phyloP scores from a whole-genome alignment of 1,284 basidiomycete species.

The Ustilago shanxiensis region DNA sequence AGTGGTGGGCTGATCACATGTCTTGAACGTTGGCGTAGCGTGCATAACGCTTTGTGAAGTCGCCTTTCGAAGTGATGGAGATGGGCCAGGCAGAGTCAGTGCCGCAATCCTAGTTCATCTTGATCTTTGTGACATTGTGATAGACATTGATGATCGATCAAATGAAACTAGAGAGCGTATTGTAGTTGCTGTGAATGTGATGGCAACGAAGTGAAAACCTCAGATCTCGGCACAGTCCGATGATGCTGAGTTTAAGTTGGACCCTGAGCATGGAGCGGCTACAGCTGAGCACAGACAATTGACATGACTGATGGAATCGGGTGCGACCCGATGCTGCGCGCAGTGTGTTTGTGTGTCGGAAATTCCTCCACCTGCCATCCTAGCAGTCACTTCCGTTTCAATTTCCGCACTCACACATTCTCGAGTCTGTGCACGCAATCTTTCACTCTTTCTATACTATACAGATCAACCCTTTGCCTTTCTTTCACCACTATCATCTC shows the following conservation, averaged over 20 bases:
- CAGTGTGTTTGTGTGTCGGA: not conserved
- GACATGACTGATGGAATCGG: not conserved
- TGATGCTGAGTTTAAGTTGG: slow-evolving; percentile 8
- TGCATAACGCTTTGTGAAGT: slow-evolving; percentile 5
- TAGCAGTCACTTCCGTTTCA: not conserved
- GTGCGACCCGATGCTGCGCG: slow-evolving; percentile 12
- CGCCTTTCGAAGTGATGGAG: not conserved
- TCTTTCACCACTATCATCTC: slow-evolving; percentile 11
- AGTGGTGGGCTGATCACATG: slow-evolving; percentile 18
- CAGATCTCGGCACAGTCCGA: not conserved
- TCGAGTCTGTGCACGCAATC: slow-evolving; percentile 15
- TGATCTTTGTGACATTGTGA: not conserved
- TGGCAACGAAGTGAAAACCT: not conserved
- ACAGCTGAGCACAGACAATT: slow-evolving; percentile 2
- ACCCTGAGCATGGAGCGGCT: too few relatives aligned
- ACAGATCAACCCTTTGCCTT: not conserved
- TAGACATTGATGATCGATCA: not conserved
- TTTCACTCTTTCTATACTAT: not conserved
- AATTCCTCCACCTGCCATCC: slow-evolving; percentile 6
- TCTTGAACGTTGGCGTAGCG: slow-evolving; percentile 4
- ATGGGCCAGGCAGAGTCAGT: not conserved
- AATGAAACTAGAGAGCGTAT: not conserved
- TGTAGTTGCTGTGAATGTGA: slow-evolving; percentile 1
- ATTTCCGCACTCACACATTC: not conserved
- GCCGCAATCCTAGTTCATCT: too few relatives aligned